Percentiles rank a stretch among this genome's conserved stretches.
Evolutionary conservation across 1,139 yeast species (phyloP).

Genomic region (Zygosaccharomyces sapae): DNA sequence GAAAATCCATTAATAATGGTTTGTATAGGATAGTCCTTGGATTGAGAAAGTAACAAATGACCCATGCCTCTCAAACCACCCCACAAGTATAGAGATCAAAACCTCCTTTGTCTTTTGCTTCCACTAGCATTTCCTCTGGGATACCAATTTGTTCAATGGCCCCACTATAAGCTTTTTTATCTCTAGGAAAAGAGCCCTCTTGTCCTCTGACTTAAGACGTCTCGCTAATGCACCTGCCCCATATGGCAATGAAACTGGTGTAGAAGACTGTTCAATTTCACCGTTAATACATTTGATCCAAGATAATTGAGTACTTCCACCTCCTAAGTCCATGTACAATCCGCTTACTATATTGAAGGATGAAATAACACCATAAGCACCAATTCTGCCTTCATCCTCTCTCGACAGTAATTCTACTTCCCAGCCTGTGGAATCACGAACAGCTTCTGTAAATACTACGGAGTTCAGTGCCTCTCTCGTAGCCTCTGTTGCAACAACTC

Average conservation of each 20-base stretch:
- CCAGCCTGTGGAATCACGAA: constrained; percentile 57
- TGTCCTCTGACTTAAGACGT: constrained; percentile 47
- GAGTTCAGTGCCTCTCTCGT: constrained; percentile 61
- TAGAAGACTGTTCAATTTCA: constrained; percentile 46
- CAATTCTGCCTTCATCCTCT: constrained; percentile 58
- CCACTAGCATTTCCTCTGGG: constrained; percentile 42
- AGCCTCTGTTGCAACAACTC: constrained; percentile 65
- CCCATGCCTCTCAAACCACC: constrained; percentile 67
- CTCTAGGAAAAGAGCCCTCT: constrained; percentile 44
- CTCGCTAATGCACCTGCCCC: constrained; percentile 63
- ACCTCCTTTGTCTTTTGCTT: constrained; percentile 52
- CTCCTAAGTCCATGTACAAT: constrained; percentile 62
- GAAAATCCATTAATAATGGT: constrained; percentile 64
- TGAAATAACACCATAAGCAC: constrained; percentile 65
- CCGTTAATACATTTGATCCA: constrained; percentile 59
- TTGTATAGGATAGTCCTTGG: constrained; percentile 49
- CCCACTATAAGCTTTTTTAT: constrained; percentile 44
- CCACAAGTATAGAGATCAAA: constrained; percentile 60
- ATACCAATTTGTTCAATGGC: constrained; percentile 47
- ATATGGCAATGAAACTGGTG: constrained; percentile 59
- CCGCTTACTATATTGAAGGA: constrained; percentile 61
- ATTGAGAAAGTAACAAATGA: constrained; percentile 50
- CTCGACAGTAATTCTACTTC: constrained; percentile 51
- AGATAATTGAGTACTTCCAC: constrained; percentile 59
- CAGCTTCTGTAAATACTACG: constrained; percentile 49